phyloP scores from a whole-genome alignment of 2,329 filamentous ascomycete species.

The Ceratocystis lukuohia region DNA sequence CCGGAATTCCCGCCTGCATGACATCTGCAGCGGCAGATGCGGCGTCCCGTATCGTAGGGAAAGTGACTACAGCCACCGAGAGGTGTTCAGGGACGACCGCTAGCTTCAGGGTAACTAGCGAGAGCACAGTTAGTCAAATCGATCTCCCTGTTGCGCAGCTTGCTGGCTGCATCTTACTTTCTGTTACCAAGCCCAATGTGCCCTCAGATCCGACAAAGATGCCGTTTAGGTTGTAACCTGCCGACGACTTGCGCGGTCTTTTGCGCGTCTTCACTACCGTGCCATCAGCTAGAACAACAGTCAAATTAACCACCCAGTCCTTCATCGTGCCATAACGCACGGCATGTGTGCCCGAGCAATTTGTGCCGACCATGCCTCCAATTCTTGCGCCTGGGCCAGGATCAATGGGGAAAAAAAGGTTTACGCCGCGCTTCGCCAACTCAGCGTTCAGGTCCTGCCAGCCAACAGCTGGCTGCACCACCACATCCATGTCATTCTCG shows the following conservation, averaged over 20 bases:
- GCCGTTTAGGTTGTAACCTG: conserved; percentile 70
- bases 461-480: conserved; percentile 81
- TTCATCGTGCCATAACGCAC: conserved; percentile 78
- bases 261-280: conserved; percentile 65
- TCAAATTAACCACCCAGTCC: conserved; percentile 74
- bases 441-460: conserved; percentile 80
- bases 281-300: conserved; percentile 66
- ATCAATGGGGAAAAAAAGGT: conserved; percentile 83
- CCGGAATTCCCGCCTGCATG: conserved; percentile 60
- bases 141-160: too few species aligned
- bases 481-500: conserved; percentile 80
- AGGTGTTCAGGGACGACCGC: conserved; percentile 62
- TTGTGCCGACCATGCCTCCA: conserved; percentile 72
- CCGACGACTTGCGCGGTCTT: conserved; percentile 66
- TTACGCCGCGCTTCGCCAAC: conserved; percentile 52
- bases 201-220: conserved; percentile 74
- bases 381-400: conserved; percentile 63
- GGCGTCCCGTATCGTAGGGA: conserved; percentile 63
- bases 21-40: conserved; percentile 60
- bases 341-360: conserved; percentile 65
- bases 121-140: too few species aligned
- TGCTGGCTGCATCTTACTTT: conserved; percentile 31
- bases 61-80: conserved; percentile 67
- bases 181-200: conserved; percentile 67
- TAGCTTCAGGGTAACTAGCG: conserved; percentile 62